Evolutionary conservation across 2,329 filamentous ascomycete genomes (phyloP).

Genomic region (Bisporella sp.): DNA sequence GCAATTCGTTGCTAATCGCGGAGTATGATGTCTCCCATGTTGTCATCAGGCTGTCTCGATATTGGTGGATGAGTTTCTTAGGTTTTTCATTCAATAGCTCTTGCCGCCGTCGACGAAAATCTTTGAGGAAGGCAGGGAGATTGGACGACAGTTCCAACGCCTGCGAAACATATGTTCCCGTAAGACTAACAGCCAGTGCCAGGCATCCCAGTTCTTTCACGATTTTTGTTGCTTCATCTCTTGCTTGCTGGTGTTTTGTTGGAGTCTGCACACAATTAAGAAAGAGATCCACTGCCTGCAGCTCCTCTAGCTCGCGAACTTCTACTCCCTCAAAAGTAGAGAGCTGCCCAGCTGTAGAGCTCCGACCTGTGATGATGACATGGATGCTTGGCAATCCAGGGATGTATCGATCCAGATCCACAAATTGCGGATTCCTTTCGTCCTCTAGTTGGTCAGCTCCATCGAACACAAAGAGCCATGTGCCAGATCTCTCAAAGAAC

Average conservation of each 20-base stretch:
- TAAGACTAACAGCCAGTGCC: too few relatives aligned
- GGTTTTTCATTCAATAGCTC: too few relatives aligned
- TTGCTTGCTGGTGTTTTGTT: background rate
- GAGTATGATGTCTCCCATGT: slow-evolving; percentile 16
- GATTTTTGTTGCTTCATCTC: background rate
- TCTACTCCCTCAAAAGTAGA: slow-evolving; percentile 26
- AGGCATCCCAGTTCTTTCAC: too few relatives aligned
- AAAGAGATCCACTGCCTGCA: slow-evolving; percentile 23
- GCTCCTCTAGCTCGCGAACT: slow-evolving; percentile 22
- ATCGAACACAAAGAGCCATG: slow-evolving; percentile 33
- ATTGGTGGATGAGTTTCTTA: background rate
- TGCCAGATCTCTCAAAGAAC: slow-evolving; percentile 13
- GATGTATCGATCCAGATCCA: too few relatives aligned
- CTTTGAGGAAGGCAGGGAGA: too few relatives aligned
- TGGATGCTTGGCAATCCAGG: slow-evolving; percentile 4
- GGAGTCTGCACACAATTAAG: slow-evolving; percentile 14
- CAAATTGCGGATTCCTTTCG: slow-evolving; percentile 16
- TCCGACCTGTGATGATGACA: slow-evolving; percentile 26
- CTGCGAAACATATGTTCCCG: too few relatives aligned
- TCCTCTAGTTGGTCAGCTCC: too few relatives aligned
- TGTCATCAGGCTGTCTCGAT: background rate
- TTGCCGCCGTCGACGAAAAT: too few relatives aligned
- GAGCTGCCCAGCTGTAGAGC: slow-evolving; percentile 26
- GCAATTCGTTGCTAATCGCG: too few relatives aligned
- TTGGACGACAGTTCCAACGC: too few relatives aligned